Evolutionary conservation across 768 basidiomycete genomes (phyloP), one percentile per base, ranked within the genome.

Genomic region (Phlebiopsis gigantea): DNA sequence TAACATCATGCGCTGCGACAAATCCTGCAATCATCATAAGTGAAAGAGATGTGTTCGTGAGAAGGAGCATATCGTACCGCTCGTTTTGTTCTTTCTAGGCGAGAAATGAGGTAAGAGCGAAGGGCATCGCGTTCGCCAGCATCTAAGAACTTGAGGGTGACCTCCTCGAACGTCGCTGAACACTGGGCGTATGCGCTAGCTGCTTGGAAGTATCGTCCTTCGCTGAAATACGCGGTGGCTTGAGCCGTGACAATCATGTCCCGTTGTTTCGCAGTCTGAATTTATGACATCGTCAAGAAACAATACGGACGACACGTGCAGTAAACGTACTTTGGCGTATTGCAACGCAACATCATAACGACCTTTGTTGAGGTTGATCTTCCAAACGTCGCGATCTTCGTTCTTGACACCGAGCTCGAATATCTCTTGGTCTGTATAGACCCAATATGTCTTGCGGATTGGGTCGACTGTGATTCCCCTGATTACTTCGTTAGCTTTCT

Each of bases 351-450:
- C 70, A n/a, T 91, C 88, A 62, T 83, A 93, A 53, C 87, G 81
- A 2, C 79, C 83, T 63, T 88, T 84, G 53, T 86, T 81, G 8
- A 98, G 77, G 69, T 90, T 93, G 53, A 94, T 85, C 65, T 85
- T 84, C 97, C 97, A 99, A 7, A 99, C 86, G 67, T 98, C 91
- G 10, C 95, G 82, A 65, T 90, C 90, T 73, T 99, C 97, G 63
- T 95, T 93, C 7, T 78, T 78, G 10, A 91, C 79, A 5, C 87
- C 82, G 24, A 99, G 72, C 65, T 99, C 97, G 63, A 90, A 94
- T 19, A 99, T 78, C 0, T 91, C 88, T 59, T 85, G 83, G 61
- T 91, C 86, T 0, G 95, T 95, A 67, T 87, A 95, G 1, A 94
- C 81, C 97, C 97, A 99, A 64, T 88, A 95, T 14, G 96, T 98